phyloP scores from a whole-genome alignment of 2,329 filamentous ascomycete genomes.

The Trichoderma breve region DNA sequence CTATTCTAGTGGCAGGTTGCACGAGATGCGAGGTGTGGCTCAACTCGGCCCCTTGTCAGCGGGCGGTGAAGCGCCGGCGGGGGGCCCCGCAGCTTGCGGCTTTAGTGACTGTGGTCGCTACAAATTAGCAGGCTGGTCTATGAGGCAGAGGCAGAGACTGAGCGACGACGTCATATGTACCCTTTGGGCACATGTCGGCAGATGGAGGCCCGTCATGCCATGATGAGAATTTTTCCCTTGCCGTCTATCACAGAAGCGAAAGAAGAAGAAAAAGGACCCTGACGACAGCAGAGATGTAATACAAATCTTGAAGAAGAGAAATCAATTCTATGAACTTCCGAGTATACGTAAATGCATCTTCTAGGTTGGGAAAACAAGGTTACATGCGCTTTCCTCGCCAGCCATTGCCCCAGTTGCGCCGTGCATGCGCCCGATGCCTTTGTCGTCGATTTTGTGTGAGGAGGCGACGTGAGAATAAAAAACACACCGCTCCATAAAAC shows the following conservation, averaged over 20 bases:
- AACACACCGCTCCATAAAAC: not conserved
- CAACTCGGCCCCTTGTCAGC: not conserved
- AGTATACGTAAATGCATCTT: not conserved
- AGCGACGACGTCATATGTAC: constrained; percentile 10
- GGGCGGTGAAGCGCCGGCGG: constrained; percentile 9
- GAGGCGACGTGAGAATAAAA: not conserved
- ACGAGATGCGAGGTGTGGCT: not conserved
- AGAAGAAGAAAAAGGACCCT: not conserved
- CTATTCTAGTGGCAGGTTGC: not conserved
- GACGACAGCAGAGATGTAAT: too few relatives aligned
- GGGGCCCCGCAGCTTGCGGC: not conserved
- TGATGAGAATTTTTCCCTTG: not conserved
- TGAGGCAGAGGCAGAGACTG: not conserved
- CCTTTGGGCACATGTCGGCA: not conserved
- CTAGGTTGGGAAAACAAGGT: not conserved
- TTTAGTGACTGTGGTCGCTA: not conserved
- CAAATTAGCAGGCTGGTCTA: not conserved
- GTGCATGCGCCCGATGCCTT: not conserved
- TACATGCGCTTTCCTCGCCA: not conserved
- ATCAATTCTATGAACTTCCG: not conserved
- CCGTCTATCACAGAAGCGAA: not conserved
- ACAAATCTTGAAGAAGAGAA: not conserved
- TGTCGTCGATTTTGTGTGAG: not conserved
- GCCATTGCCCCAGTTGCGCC: not conserved
- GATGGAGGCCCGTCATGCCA: constrained; percentile 1